Evolutionary conservation across 371 early-diverging fungal genomes (phyloP).

Genomic region (Rhizomucor pusillus): DNA sequence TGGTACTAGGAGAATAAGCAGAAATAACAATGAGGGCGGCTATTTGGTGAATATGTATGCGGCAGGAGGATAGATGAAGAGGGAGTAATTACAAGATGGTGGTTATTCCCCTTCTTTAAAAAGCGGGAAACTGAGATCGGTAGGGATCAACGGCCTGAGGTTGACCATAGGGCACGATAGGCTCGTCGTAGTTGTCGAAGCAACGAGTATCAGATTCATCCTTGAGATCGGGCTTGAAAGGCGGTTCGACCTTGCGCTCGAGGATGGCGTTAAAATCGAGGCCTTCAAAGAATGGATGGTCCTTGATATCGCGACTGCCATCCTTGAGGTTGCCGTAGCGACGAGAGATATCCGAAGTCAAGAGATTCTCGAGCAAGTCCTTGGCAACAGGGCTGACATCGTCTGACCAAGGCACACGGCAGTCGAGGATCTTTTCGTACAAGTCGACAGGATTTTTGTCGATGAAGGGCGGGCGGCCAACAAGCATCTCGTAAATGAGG

Average conservation of each 20-base stretch:
- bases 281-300: constrained; percentile 93
- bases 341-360: constrained; percentile 83
- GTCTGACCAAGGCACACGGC: constrained; percentile 72
- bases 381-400: constrained; percentile 86
- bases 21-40: too few species aligned
- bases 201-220: constrained; percentile 91
- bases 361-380: constrained; percentile 84
- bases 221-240: constrained; percentile 81
- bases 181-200: constrained; percentile 91
- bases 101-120: constrained; percentile 15
- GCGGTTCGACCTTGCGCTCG: constrained; percentile 78
- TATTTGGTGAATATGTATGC: background rate
- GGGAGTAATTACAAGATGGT: background rate
- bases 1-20: too few species aligned
- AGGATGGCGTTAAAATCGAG: constrained; percentile 87
- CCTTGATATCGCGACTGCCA: constrained; percentile 87
- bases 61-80: constrained; percentile 1
- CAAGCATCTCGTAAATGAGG: constrained; percentile 95
- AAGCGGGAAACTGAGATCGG: constrained; percentile 42
- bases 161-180: constrained; percentile 56
- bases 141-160: constrained; percentile 26
- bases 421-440: constrained; percentile 78
- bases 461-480: constrained; percentile 93
- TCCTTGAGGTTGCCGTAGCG: constrained; percentile 87
- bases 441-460: constrained; percentile 89